Evolutionary conservation across 768 basidiomycete species (phyloP).

Genomic region (Nevesoporus exiguus): DNA sequence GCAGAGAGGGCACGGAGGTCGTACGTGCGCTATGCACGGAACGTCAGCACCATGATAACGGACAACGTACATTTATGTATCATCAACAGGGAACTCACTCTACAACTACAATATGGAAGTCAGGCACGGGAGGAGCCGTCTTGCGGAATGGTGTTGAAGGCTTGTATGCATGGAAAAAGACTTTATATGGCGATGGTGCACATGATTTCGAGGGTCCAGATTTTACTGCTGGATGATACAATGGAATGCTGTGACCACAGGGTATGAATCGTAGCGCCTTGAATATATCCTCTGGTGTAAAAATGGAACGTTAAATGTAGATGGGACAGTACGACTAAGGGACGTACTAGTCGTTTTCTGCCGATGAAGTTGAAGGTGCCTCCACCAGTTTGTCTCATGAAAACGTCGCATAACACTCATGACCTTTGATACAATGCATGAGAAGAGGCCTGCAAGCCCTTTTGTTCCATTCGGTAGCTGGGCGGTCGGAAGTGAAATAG

Average conservation of each 20-base stretch:
- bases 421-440: conserved; percentile 4
- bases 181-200: conserved; percentile 45
- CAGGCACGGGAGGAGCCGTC: conserved; percentile 71
- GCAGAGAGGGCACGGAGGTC: conserved; percentile 76
- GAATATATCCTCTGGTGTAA: conserved; percentile 59
- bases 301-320: neutral
- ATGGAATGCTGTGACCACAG: conserved; percentile 52
- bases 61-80: neutral
- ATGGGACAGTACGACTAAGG: neutral
- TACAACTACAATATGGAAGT: conserved; percentile 83
- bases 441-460: conserved; percentile 13
- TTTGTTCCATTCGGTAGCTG: neutral
- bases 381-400: conserved; percentile 56
- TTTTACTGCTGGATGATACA: conserved; percentile 26
- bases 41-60: conserved; percentile 1
- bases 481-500: conserved; percentile 17
- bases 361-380: conserved; percentile 49
- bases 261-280: conserved; percentile 68
- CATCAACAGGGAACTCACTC: conserved; percentile 52
- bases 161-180: conserved; percentile 92
- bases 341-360: conserved; percentile 54
- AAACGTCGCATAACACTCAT: conserved; percentile 4
- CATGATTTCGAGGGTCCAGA: neutral
- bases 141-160: conserved; percentile 83
- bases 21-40: conserved; percentile 62